Conservation (phyloP, 75 land plant species). For the Chamaecyparis obtusa region DNA sequence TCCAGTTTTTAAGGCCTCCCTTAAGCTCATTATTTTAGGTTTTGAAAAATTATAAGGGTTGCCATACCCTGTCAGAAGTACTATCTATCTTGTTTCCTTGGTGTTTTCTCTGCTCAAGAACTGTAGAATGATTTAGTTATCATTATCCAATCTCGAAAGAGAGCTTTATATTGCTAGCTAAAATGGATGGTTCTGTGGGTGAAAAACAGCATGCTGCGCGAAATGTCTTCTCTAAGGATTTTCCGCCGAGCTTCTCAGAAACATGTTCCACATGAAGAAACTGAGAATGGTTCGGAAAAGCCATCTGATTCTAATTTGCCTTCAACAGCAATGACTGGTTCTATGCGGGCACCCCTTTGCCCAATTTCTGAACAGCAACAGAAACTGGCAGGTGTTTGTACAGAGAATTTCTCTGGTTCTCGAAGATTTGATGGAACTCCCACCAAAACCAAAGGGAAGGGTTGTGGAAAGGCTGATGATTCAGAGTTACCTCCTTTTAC, state of each 20-base stretch:
- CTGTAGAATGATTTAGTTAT: background rate
- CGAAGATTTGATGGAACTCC: slow-evolving; percentile 43
- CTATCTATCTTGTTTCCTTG: background rate
- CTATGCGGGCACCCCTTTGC: slow-evolving; percentile 42
- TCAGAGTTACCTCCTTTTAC: slow-evolving; percentile 13
- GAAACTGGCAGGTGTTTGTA: slow-evolving; percentile 16
- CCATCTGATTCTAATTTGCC: slow-evolving; percentile 16
- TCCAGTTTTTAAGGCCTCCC: background rate
- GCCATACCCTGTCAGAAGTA: background rate
- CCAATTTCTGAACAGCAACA: slow-evolving; percentile 40
- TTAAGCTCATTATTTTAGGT: background rate
- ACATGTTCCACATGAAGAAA: slow-evolving; percentile 22
- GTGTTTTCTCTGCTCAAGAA: background rate
- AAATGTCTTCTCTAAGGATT: slow-evolving; percentile 31
- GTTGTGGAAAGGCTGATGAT: slow-evolving; percentile 13
- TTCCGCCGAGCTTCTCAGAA: slow-evolving; percentile 43
- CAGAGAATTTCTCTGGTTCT: slow-evolving; percentile 2
- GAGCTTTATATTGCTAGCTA: background rate
- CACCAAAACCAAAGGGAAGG: slow-evolving; percentile 26
- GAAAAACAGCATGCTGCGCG: slow-evolving; percentile 55
- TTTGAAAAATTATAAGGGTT: background rate
- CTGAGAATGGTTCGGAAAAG: slow-evolving; percentile 48
- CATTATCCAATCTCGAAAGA: background rate
- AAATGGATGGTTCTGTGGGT: slow-evolving; percentile 2
- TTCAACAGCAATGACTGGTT: slow-evolving; percentile 15